Base-by-base conservation (phyloP, 768 basidiomycete genomes). In the Kwoniella botswanensis region DNA sequence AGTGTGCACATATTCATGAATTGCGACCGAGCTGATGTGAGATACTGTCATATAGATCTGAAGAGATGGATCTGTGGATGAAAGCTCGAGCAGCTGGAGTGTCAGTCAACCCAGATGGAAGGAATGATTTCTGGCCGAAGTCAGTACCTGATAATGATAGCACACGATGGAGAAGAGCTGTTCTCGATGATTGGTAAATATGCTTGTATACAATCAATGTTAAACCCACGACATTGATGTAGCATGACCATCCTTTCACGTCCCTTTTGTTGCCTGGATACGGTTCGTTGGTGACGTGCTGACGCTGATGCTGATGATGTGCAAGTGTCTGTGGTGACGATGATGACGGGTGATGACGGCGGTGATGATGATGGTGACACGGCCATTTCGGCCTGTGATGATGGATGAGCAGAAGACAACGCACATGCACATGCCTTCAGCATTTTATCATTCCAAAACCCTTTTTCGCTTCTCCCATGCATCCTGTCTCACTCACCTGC, bases 51-150 rank as follows among this genome's bases (percentile, higher is more conserved):
- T 50, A 22, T 50, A 61, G 67, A 9, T 56, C 59, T 60, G 68
- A 70, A 21, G 62, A 63, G 17, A 70, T 70, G 68, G 55, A 57
- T 55, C 55, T 70, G 24, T 70, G 68, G 68, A 63, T 63, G 62
- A 70, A 57, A 55, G 68, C 68, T 22, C 12, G 68, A 42, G 60
- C 53, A 18, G 52, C 60, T 35, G 61, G 55, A 17, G 62, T 70
- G 12, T n/a, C 26, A 10, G n/a, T 57, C 21, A 58, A 70, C 43
- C 46, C 57, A 22, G 55, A 70, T 58, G 68, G 61, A 7, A 56
- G 68, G 26, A 70, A 70, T 29, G 68, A 70, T 44, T 24, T 70
- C 17, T 56, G 53, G 53, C 13, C 7, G 21, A 22, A 15, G 5
- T 59, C 59, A 22, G 13, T 35, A 35, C 35, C 7, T 35, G 35